Evolutionary conservation across 78 protist genomes (phyloP).

Genomic region (Salpingoeca rosetta): DNA sequence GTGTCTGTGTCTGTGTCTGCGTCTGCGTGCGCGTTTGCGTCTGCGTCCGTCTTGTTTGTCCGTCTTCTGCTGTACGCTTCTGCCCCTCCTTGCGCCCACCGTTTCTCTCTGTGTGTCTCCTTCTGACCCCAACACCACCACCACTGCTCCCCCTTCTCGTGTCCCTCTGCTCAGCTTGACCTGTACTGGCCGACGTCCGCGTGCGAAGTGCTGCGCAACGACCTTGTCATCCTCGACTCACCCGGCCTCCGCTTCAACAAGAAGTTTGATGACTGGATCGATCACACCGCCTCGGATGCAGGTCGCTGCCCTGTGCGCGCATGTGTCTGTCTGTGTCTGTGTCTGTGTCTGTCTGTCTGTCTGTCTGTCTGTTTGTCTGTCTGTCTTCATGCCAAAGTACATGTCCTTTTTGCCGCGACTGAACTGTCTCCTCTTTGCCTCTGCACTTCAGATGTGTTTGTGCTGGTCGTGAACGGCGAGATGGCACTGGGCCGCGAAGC

Average conservation of each 20-base stretch:
- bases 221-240: conserved; percentile 9
- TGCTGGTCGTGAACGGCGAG: conserved; percentile 33
- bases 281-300: conserved; percentile 16
- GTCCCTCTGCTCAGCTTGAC: background rate
- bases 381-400: background rate
- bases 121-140: too few relatives aligned
- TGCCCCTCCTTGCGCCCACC: background rate
- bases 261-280: conserved; percentile 22
- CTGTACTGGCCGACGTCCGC: background rate
- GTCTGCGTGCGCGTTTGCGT: background rate
- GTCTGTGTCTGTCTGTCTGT: background rate
- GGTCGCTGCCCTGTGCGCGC: background rate
- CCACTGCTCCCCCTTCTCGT: too few relatives aligned
- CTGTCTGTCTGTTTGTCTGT: background rate
- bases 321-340: background rate
- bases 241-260: conserved; percentile 19
- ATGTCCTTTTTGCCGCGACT: too few relatives aligned
- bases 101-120: background rate
- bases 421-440: background rate
- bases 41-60: background rate
- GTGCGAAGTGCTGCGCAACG: conserved; percentile 25
- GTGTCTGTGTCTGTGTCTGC: too few relatives aligned
- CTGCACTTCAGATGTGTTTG: conserved; percentile 22
- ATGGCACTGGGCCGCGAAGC: conserved; percentile 4
- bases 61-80: background rate